Conservation (phyloP, 2,329 filamentous ascomycete genomes). For the Diaporthe aspalathi region DNA sequence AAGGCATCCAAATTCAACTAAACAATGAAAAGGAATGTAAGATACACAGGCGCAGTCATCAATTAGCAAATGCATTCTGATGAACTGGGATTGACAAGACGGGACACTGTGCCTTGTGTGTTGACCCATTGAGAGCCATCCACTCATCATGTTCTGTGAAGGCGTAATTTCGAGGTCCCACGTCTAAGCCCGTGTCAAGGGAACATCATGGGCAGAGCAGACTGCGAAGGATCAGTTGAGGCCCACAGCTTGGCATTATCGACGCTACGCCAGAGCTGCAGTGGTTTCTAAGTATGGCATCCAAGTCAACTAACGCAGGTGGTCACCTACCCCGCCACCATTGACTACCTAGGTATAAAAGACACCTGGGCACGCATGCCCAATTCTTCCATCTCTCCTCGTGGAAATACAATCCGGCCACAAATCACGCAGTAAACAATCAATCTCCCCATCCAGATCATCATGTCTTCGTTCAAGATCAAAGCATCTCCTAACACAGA, state of each 20-base stretch:
- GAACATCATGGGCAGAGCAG: neutral
- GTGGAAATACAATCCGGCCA: neutral
- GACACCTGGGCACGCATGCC: neutral
- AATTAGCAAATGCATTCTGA: neutral
- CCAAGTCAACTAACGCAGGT: neutral
- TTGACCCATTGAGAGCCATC: neutral
- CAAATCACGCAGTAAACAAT: neutral
- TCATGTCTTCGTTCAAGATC: conserved; percentile 59
- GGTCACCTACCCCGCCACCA: conserved; percentile 1
- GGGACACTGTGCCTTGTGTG: neutral
- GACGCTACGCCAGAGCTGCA: neutral
- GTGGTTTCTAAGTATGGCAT: neutral
- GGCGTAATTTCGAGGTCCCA: neutral
- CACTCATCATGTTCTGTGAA: neutral
- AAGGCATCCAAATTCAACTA: neutral
- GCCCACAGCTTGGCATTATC: conserved; percentile 11
- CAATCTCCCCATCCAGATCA: neutral
- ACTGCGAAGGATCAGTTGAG: conserved; percentile 1
- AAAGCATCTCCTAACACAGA: conserved; percentile 72
- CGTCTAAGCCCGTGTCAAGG: too few species aligned
- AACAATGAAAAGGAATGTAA: neutral
- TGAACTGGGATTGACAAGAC: neutral
- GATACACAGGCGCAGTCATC: neutral
- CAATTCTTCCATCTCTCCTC: neutral
- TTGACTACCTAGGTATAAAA: conserved; percentile 14